Percentiles rank a stretch among this genome's conserved stretches.
Conservation (phyloP, 345 rosid species). For the Boechera stricta region DNA sequence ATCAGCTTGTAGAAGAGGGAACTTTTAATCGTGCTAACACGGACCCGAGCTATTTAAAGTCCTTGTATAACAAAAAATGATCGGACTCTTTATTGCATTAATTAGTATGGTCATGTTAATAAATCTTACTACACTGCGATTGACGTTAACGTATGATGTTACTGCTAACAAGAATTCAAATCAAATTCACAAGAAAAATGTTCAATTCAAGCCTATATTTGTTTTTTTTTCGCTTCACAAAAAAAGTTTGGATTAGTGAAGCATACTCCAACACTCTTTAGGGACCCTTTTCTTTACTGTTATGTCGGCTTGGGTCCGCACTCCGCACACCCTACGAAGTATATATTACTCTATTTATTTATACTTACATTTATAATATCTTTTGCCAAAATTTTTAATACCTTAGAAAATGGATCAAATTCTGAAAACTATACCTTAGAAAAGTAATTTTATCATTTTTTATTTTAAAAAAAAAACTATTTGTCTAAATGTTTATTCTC, state of each 20-base stretch:
- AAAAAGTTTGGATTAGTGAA: slow-evolving; percentile 20
- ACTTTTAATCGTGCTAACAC: slow-evolving; percentile 14
- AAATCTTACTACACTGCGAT: slow-evolving; percentile 30
- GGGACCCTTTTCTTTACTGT: slow-evolving; percentile 17
- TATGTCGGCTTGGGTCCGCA: slow-evolving; percentile 26
- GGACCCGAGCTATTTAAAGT: slow-evolving; percentile 1
- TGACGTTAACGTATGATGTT: slow-evolving; percentile 48
- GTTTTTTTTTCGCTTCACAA: not conserved
- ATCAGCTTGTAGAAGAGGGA: slow-evolving; percentile 38
- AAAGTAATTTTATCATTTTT: too few species aligned
- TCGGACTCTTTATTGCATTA: slow-evolving; percentile 27
- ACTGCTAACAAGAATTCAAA: slow-evolving; percentile 23
- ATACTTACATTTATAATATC: not conserved
- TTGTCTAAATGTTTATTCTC: too few species aligned
- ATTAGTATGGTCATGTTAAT: slow-evolving; percentile 34
- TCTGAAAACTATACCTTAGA: too few species aligned
- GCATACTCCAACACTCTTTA: slow-evolving; percentile 3
- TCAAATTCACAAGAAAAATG: not conserved
- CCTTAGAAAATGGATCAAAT: not conserved
- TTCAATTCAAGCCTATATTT: slow-evolving; percentile 12
- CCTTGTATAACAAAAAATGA: not conserved
- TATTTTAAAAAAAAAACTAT: too few species aligned
- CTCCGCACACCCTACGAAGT: slow-evolving; percentile 9
- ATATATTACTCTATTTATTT: not conserved
- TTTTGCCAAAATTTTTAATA: not conserved